Conservation (phyloP, 208 protist species). For the Trypanosomatidae sp. region DNA sequence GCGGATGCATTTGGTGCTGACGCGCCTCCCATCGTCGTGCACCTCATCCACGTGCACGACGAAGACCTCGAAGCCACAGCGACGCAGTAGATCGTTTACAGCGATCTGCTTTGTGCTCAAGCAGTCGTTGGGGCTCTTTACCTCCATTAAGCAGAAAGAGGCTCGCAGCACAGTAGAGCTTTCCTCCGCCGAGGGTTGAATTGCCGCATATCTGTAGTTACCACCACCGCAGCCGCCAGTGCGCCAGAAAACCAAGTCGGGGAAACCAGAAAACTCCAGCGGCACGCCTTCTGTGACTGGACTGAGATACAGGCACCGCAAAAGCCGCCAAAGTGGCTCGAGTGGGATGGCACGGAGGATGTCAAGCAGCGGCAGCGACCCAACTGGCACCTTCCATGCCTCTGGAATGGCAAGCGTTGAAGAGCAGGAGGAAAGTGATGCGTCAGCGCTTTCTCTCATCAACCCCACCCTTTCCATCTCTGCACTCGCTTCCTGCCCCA, state of each 20-base stretch:
- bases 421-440: background rate
- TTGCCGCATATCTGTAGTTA: background rate
- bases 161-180: no score
- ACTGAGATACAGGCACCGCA: slow-evolving; percentile 56
- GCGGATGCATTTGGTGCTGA: slow-evolving; percentile 23
- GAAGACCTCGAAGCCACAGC: slow-evolving; percentile 75
- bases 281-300: slow-evolving; percentile 47
- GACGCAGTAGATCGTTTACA: slow-evolving; percentile 64
- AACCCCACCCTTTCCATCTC: background rate
- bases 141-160: slow-evolving; percentile 70
- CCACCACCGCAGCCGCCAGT: background rate
- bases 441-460: no score
- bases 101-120: slow-evolving; percentile 69
- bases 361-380: slow-evolving; percentile 51
- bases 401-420: slow-evolving; percentile 11
- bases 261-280: slow-evolving; percentile 69
- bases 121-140: slow-evolving; percentile 73
- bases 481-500: background rate
- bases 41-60: slow-evolving; percentile 93
- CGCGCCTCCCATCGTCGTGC: slow-evolving; percentile 13
- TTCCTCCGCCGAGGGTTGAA: background rate
- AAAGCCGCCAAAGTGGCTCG: slow-evolving; percentile 48
- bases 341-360: slow-evolving; percentile 54
- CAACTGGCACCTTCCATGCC: slow-evolving; percentile 41
- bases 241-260: slow-evolving; percentile 77